These are phyloP conservation scores for Mycena metata DNA, from an alignment of 768 basidiomycete species.

Conservation along the genomic window DNA sequence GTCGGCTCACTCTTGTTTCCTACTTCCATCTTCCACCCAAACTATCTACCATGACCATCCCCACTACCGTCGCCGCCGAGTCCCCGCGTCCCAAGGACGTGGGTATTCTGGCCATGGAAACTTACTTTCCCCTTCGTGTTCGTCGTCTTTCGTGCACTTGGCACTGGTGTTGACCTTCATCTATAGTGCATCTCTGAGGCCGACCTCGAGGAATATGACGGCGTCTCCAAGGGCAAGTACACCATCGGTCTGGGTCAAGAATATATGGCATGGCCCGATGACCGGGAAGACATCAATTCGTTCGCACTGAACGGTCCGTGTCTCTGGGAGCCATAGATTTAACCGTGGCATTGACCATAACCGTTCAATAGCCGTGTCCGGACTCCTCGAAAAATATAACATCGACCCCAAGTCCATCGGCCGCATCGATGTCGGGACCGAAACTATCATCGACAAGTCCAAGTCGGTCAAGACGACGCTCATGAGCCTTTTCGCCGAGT, in stretches of 20 bases:
- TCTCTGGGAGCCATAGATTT: neutral
- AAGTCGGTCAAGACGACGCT: constrained; percentile 98
- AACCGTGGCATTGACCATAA: constrained; percentile 25
- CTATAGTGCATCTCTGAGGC: constrained; percentile 93
- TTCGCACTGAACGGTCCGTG: constrained; percentile 91
- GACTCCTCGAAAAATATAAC: constrained; percentile 93
- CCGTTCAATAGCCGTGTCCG: constrained; percentile 76
- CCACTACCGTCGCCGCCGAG: neutral
- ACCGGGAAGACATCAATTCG: constrained; percentile 99
- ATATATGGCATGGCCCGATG: constrained; percentile 99
- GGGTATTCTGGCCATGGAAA: constrained; percentile 92
- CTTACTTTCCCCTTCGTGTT: constrained; percentile 95
- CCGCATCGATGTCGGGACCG: constrained; percentile 97
- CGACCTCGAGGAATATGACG: constrained; percentile 94
- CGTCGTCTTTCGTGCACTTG: constrained; percentile 44
- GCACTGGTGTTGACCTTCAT: constrained; percentile 32
- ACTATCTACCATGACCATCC: constrained; percentile 55
- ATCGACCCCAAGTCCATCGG: constrained; percentile 97
- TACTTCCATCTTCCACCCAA: constrained; percentile 30
- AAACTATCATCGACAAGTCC: constrained; percentile 99
- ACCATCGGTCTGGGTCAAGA: constrained; percentile 98
- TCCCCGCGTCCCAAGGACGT: constrained; percentile 86
- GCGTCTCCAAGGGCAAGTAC: constrained; percentile 96
- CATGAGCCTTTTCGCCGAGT: constrained; percentile 96
- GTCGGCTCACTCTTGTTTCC: constrained; percentile 30